These are phyloP conservation scores for Microcyclosporella mali DNA, from an alignment of 2,329 filamentous ascomycete genomes.

Conservation along the genomic window DNA sequence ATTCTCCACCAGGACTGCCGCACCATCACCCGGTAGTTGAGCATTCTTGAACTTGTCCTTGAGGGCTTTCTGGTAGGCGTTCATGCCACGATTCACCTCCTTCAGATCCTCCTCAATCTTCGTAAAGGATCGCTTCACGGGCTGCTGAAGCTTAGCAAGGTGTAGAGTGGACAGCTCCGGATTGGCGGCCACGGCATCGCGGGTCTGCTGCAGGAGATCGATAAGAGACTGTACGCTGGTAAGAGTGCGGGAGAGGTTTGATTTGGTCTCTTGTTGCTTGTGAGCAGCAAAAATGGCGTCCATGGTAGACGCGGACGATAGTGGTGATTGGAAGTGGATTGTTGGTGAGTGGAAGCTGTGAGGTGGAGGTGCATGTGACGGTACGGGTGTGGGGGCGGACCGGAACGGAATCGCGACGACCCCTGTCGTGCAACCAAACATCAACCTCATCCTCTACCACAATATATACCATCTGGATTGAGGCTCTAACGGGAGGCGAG, in stretches of 20 bases:
- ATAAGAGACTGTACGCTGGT: conserved; percentile 79
- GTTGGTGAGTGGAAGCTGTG: no score
- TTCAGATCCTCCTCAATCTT: conserved; percentile 74
- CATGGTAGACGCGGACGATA: conserved; percentile 37
- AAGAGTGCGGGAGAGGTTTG: conserved; percentile 64
- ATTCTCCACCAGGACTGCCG: conserved; percentile 72
- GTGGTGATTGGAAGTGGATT: no score
- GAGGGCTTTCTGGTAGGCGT: conserved; percentile 75
- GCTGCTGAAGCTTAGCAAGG: conserved; percentile 78
- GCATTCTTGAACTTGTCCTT: conserved; percentile 70
- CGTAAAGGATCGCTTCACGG: conserved; percentile 74
- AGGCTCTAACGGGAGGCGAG: no score
- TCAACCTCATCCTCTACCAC: no score
- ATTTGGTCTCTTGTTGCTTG: conserved; percentile 61
- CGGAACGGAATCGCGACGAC: no score
- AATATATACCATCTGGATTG: no score
- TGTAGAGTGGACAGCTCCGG: conserved; percentile 65
- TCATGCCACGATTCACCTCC: conserved; percentile 74
- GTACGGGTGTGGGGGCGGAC: no score
- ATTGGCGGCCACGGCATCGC: conserved; percentile 66
- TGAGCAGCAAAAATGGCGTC: conserved; percentile 68
- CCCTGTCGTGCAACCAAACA: no score
- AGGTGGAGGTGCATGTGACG: no score
- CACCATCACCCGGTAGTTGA: conserved; percentile 66
- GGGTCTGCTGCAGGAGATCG: conserved; percentile 64